Percentiles rank a stretch among this genome's conserved stretches.
phyloP scores from a whole-genome alignment of 228 moss, liverwort and hornwort genomes.

The Sphagnum fallax region DNA sequence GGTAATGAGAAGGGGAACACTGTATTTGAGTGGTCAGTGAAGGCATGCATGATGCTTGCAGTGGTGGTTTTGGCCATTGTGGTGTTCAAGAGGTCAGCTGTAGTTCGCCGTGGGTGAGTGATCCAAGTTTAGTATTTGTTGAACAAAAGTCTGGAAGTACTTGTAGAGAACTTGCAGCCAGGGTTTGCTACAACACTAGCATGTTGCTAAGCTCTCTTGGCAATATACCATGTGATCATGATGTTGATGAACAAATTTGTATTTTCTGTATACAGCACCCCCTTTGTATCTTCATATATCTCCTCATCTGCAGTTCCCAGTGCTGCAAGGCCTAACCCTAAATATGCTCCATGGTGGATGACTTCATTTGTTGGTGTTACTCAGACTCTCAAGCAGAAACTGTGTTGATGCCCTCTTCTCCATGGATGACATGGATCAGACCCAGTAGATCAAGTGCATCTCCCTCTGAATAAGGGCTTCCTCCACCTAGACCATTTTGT shows the following conservation, averaged over 20 bases:
- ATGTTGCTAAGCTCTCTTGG: too few relatives aligned
- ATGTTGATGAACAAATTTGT: slow-evolving; percentile 8
- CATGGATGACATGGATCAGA: slow-evolving; percentile 84
- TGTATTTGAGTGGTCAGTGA: slow-evolving; percentile 62
- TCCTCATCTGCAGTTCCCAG: slow-evolving; percentile 88
- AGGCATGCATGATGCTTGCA: slow-evolving; percentile 77
- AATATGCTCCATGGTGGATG: slow-evolving; percentile 86
- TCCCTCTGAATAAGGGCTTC: slow-evolving; percentile 73
- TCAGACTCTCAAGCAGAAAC: slow-evolving; percentile 62
- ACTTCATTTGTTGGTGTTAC: slow-evolving; percentile 75
- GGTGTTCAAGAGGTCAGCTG: slow-evolving; percentile 51
- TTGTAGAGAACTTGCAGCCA: too few relatives aligned
- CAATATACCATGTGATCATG: too few relatives aligned
- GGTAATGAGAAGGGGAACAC: slow-evolving; percentile 45
- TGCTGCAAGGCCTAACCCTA: slow-evolving; percentile 80
- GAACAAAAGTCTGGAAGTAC: not conserved
- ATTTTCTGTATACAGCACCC: slow-evolving; percentile 67
- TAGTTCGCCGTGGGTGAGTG: not conserved
- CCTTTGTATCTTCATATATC: slow-evolving; percentile 79
- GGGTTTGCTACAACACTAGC: too few relatives aligned
- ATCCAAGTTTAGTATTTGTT: not conserved
- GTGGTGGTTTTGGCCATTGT: slow-evolving; percentile 71
- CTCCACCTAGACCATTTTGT: slow-evolving; percentile 35
- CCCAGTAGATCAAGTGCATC: slow-evolving; percentile 88
- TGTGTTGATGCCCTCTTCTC: slow-evolving; percentile 53